These are phyloP conservation scores for Suhomyces bokatorum DNA, from an alignment of 1,139 yeast genomes.

Conservation along the genomic window DNA sequence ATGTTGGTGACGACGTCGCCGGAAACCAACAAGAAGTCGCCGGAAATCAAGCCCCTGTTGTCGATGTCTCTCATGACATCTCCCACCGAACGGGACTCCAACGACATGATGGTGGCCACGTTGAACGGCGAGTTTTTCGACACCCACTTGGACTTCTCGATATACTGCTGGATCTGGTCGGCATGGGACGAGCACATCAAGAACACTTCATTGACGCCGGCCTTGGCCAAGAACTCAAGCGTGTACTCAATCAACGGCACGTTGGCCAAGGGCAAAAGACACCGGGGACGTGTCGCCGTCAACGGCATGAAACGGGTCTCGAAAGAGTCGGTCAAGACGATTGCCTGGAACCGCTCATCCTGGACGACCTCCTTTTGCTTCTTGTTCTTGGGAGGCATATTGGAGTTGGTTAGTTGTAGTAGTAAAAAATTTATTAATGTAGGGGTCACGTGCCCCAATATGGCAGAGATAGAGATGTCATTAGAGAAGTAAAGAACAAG, in stretches of 20 bases:
- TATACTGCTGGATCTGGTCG: constrained; percentile 79
- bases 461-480: neutral
- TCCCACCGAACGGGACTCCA: constrained; percentile 90
- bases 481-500: no score
- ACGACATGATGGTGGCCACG: constrained; percentile 75
- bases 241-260: constrained; percentile 95
- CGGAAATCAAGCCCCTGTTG: constrained; percentile 81
- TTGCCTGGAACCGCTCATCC: constrained; percentile 85
- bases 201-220: constrained; percentile 87
- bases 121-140: constrained; percentile 73
- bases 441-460: constrained; percentile 5
- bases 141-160: constrained; percentile 82
- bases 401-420: neutral
- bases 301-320: constrained; percentile 91
- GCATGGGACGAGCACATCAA: constrained; percentile 90
- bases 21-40: constrained; percentile 84
- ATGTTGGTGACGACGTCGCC: constrained; percentile 95
- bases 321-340: constrained; percentile 90
- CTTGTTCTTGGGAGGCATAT: constrained; percentile 50
- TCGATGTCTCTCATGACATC: constrained; percentile 97
- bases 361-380: constrained; percentile 58
- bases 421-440: constrained; percentile 5
- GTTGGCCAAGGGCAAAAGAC: constrained; percentile 87
- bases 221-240: constrained; percentile 86
- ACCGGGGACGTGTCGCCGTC: constrained; percentile 80